These are phyloP conservation scores for Penicillium concentricum DNA, from an alignment of 2,329 filamentous ascomycete genomes.

Conservation along the genomic window DNA sequence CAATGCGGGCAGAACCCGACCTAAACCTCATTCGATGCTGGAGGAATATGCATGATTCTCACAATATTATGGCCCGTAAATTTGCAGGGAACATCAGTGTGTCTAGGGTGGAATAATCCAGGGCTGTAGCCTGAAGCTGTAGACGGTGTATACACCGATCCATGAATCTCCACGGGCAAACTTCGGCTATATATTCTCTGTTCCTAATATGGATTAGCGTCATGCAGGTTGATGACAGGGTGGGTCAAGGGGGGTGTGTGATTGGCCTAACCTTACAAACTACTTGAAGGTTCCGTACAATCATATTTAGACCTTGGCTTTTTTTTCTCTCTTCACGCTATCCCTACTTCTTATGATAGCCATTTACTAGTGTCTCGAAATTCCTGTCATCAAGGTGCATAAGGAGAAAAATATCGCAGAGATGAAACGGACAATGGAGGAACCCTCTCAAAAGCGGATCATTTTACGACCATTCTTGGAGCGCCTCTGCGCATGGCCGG, in stretches of 20 bases:
- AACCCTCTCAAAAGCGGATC: not conserved
- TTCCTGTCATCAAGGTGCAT: not conserved
- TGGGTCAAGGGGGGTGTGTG: not conserved
- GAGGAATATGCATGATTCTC: not conserved
- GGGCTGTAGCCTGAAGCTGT: not conserved
- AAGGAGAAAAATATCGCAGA: not conserved
- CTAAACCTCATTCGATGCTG: not conserved
- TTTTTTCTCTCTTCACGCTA: not conserved
- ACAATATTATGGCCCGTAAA: not conserved
- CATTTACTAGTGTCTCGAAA: not conserved
- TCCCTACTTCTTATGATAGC: not conserved
- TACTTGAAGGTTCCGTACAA: not conserved
- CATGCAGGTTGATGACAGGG: not conserved
- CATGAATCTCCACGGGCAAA: not conserved
- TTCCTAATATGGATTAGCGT: not conserved
- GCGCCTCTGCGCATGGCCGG: not conserved
- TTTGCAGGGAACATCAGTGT: not conserved
- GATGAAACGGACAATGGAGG: not conserved
- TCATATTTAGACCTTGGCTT: no score
- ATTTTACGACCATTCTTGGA: not conserved
- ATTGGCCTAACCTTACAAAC: not conserved
- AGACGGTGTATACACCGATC: not conserved
- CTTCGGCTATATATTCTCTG: not conserved
- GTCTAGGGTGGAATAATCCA: not conserved
- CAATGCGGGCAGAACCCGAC: not conserved